A percentile compares a stretch with the other conserved stretches of the same genome.
Conservation (phyloP, 805 yeast genomes). For the Teunomyces barrocoloradensis region DNA sequence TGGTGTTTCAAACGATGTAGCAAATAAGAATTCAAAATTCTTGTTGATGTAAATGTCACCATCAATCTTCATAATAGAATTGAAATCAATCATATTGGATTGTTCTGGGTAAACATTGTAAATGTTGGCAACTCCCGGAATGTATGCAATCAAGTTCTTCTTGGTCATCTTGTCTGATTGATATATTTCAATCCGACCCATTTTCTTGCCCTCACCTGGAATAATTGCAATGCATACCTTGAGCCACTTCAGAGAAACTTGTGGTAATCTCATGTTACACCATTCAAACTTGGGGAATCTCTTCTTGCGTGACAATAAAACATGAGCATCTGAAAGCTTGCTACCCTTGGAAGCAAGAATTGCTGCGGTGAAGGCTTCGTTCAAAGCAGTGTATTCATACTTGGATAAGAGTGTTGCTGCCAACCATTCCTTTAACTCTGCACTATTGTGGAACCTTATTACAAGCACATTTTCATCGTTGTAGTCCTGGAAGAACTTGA, state of each 20-base stretch:
- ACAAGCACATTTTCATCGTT: conserved; percentile 21
- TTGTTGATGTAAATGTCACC: conserved; percentile 54
- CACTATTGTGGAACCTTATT: conserved; percentile 20
- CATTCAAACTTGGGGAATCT: conserved; percentile 54
- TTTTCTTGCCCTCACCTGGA: conserved; percentile 45
- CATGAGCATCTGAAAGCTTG: conserved; percentile 54
- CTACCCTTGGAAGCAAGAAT: conserved; percentile 57
- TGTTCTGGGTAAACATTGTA: conserved; percentile 61
- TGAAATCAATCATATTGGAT: conserved; percentile 54
- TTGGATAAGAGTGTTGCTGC: conserved; percentile 52
- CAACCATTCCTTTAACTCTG: conserved; percentile 37
- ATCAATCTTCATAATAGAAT: conserved; percentile 52
- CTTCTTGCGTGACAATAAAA: conserved; percentile 49
- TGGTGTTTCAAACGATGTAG: conserved; percentile 2
- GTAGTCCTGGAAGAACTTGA: conserved; percentile 29
- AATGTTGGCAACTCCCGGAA: conserved; percentile 43
- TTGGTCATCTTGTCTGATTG: conserved; percentile 46
- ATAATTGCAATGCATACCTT: conserved; percentile 49
- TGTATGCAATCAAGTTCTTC: conserved; percentile 50
- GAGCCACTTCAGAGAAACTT: conserved; percentile 57
- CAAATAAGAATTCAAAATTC: conserved; percentile 31
- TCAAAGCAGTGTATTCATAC: conserved; percentile 55
- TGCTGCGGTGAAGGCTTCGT: conserved; percentile 66
- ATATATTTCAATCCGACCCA: conserved; percentile 55
- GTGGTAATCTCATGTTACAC: conserved; percentile 62